Conservation (phyloP, 208 protist genomes). For the Angomonas ambiguus region DNA sequence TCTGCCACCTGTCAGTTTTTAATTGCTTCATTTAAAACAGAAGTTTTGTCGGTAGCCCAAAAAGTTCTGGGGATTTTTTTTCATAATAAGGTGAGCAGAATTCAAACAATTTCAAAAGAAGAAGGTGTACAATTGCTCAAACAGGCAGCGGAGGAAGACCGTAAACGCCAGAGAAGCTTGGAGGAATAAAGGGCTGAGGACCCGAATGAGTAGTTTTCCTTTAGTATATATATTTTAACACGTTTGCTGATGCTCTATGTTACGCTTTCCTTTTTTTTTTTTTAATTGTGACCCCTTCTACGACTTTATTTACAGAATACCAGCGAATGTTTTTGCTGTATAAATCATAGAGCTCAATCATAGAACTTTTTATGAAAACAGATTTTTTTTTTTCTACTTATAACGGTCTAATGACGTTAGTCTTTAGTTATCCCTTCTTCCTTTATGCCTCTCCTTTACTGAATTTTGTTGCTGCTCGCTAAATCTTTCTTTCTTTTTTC, state of each 20-base stretch:
- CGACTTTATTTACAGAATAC: background rate
- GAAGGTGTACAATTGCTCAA: conserved; percentile 48
- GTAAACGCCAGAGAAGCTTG: conserved; percentile 48
- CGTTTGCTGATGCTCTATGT: background rate
- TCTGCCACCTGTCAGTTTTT: conserved; percentile 95
- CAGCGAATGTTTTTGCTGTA: conserved; percentile 15
- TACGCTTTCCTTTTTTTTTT: background rate
- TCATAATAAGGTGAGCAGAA: conserved; percentile 93
- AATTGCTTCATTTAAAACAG: conserved; percentile 96
- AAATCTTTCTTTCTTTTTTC: background rate
- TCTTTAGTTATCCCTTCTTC: no score
- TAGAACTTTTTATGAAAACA: background rate
- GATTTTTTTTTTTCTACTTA: background rate
- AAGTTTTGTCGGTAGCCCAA: conserved; percentile 94
- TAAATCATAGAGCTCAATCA: background rate
- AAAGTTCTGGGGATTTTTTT: conserved; percentile 94
- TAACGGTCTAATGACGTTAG: no score
- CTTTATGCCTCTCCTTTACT: background rate
- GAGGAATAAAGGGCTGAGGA: no score
- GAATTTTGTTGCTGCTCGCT: background rate
- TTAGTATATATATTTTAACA: background rate
- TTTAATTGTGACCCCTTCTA: background rate
- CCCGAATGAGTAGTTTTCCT: background rate
- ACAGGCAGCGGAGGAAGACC: conserved; percentile 60
- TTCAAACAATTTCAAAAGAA: conserved; percentile 79